Conservation (phyloP, 306 rosid species). For the Vicia villosa region DNA sequence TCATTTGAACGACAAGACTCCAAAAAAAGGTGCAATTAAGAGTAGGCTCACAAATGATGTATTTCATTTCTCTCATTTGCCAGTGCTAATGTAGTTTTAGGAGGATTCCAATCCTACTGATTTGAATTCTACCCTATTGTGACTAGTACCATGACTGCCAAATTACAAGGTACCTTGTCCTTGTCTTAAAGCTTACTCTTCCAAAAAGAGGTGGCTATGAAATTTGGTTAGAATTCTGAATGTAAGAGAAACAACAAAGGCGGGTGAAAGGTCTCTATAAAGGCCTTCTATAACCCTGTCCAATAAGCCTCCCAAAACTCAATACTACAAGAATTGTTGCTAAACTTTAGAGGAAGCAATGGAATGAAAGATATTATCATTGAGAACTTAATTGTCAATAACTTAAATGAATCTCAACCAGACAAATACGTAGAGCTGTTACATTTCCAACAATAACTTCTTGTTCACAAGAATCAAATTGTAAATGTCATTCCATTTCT, state of each 20-base stretch:
- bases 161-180: neutral
- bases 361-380: neutral
- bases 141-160: neutral
- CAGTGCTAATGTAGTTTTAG: neutral
- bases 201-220: neutral
- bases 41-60: neutral
- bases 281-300: conserved; percentile 4
- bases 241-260: neutral
- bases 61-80: neutral
- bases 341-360: neutral
- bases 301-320: conserved; percentile 16
- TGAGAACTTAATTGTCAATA: neutral
- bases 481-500: conserved; percentile 1
- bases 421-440: neutral
- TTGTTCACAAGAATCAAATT: neutral
- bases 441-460: neutral
- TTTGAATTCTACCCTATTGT: neutral
- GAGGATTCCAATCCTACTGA: conserved; percentile 7
- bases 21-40: neutral
- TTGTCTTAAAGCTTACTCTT: neutral
- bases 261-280: neutral
- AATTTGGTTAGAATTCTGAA: neutral
- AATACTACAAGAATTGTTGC: neutral
- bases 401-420: neutral
- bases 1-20: neutral